Base-by-base conservation (phyloP, 2,329 filamentous ascomycete genomes). In the Polytolypa hystricis region DNA sequence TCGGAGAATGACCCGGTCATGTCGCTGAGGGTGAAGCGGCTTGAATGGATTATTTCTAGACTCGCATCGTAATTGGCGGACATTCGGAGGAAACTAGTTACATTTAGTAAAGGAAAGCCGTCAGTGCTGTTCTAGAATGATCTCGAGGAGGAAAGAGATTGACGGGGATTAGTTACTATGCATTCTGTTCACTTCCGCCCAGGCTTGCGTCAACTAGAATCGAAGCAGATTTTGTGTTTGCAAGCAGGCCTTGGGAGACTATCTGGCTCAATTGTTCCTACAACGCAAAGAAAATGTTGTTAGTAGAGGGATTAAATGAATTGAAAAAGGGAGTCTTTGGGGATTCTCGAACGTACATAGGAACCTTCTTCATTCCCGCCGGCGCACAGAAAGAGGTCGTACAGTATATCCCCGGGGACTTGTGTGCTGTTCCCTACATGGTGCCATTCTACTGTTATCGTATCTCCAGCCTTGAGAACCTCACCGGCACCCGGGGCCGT, bases 1-100 rank as follows among this genome's bases (percentile, higher is more conserved):
- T 63, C 41, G 1, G 67, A 58, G 48, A 79, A 79, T 4, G 58
- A 58, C 25, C 77, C 77, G 2, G 69, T 77, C 77, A 82, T 81
- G 46, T 67, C 69, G 8, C 64, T 64, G 35, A 81, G 60, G n/a
- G 71, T 69, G 57, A 84, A 84, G 42, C 77, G 75, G 33, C 62
- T 48, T 8, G 77, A 80, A 52, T 69, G 81, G 38, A 67, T 70
- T 14, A 76, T 61, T 3, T 66, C 69, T 20, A 70, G 70, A 25
- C 73, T 70, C n/a, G 66, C 64, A 12, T 65, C 62, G 4, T 66
- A 67, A 5, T 65, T 64, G 11, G 74, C 70, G 39, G 72, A 58
- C 54, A 81, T 76, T 44, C 70, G 70, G 11, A 77, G 54, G 53
- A 75, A 79, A 55, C 71, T 75, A 45, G 30, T 28, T 4, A 29